Percentiles rank a stretch among this genome's conserved stretches.
Conservation (phyloP, 129 eudicot species). For the Rutidosis leptorrhynchoides region DNA sequence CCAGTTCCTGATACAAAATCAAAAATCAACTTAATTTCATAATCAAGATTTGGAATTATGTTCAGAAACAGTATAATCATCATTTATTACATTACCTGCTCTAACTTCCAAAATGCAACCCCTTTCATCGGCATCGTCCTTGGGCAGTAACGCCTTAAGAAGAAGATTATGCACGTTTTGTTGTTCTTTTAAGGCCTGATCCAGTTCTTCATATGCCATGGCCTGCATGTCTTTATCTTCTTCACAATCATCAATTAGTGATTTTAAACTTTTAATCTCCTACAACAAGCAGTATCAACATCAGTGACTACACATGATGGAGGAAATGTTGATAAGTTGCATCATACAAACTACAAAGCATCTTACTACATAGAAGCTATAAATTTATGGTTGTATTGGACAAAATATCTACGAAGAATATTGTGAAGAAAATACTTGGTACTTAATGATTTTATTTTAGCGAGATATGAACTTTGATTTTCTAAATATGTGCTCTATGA, state of each 20-base stretch:
- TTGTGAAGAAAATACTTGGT: too few species aligned
- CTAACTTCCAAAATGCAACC: conserved; percentile 95
- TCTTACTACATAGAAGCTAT: too few species aligned
- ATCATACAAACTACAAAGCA: background rate
- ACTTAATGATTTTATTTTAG: too few species aligned
- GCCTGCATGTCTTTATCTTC: conserved; percentile 78
- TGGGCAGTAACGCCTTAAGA: conserved; percentile 74
- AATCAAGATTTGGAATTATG: background rate
- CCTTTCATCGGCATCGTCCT: conserved; percentile 98
- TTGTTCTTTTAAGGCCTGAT: conserved; percentile 66
- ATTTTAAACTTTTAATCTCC: conserved; percentile 72
- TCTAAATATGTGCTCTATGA: too few species aligned
- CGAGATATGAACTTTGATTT: too few species aligned
- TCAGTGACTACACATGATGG: conserved; percentile 16
- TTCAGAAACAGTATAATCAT: background rate
- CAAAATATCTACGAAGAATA: too few species aligned
- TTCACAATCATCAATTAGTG: conserved; percentile 52
- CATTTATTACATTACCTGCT: conserved; percentile 53
- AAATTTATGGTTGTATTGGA: too few species aligned
- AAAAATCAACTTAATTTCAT: background rate
- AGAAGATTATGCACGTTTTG: conserved; percentile 51
- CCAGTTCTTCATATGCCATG: conserved; percentile 78
- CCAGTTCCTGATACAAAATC: conserved; percentile 69
- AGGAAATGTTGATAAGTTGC: background rate
- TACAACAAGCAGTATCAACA: conserved; percentile 18